These are phyloP conservation scores for Ceratocystis alfenasii DNA, from an alignment of 2,329 filamentous ascomycete genomes.

Conservation along the genomic window DNA sequence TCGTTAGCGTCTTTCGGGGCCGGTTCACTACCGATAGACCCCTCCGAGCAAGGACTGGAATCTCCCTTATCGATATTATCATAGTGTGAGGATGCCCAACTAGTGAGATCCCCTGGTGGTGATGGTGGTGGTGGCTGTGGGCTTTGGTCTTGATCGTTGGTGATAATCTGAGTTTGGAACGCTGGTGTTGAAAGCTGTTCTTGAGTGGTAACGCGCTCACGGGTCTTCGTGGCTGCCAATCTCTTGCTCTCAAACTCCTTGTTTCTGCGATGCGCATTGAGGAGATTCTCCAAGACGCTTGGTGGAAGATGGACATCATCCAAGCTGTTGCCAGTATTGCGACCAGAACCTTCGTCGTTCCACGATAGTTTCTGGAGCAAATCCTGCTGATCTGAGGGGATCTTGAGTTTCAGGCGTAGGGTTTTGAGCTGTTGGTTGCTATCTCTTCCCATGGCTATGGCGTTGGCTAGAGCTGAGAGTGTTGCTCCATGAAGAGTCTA, in stretches of 20 bases:
- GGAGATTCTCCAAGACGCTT: conserved; percentile 8
- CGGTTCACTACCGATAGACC: background rate
- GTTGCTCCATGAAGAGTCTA: background rate
- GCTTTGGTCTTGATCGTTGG: background rate
- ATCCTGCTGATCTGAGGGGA: conserved; percentile 13
- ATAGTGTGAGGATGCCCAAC: no score
- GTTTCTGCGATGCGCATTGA: conserved; percentile 1
- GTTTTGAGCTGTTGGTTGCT: background rate
- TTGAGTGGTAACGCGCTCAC: background rate
- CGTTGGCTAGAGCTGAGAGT: background rate
- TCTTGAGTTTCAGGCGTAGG: background rate
- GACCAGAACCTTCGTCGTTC: background rate
- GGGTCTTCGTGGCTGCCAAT: background rate
- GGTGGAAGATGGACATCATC: conserved; percentile 16
- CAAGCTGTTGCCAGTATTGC: conserved; percentile 8
- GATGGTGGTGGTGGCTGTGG: background rate
- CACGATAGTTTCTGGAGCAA: conserved; percentile 9
- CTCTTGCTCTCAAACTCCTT: background rate
- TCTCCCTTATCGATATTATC: no score
- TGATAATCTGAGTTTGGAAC: background rate
- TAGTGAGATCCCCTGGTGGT: background rate
- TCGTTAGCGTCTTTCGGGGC: background rate
- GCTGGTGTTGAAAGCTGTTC: background rate
- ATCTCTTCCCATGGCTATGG: background rate
- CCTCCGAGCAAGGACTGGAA: background rate